Base-by-base conservation (phyloP, 805 yeast genomes). In the Candida sanyiensis region DNA sequence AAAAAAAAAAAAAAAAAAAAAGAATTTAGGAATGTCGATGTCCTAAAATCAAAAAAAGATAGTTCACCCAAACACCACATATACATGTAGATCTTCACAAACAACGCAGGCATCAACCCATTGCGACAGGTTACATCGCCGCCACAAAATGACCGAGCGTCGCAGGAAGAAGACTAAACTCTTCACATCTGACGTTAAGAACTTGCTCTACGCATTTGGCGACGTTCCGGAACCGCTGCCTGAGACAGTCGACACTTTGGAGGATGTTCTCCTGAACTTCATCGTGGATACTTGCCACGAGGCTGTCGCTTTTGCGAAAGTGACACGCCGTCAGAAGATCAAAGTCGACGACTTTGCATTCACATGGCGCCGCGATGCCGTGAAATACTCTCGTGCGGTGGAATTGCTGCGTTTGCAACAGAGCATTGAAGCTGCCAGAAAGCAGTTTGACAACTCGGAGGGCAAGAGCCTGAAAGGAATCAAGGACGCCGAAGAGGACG, bases 281-380 rank as follows among this genome's bases (percentile, higher is more conserved):
- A 58, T 83, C 28, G 69, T 73, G 3, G 82, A 77, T 50, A 66
- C 81, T 9, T 67, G 86, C 62, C 62, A 75, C 46, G 72, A 73
- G 47, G 76, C 81, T 12, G 53, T 67, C 45, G 52, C 69, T 18
- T 64, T 69, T 46, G 68, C 85, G 25, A 61, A 69, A 28, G 68
- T 73, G 4, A 70, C 78, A 1, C 63, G 64, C 10, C 63, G 87
- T 27, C 74, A 68, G 44, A 83, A 81, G 58, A 69, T 83, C 47
- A 77, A 76, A 47, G 76, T 82, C 13, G 88, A 81, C 30, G 89
- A 83, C 52, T 75, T 83, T 61, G 77, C 74, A 54, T 83, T 80
- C 58, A 84, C 82, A 0, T 57, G 83, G 37, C 61, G 88, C 32
- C 70, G 70, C 39, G 90, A 83, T 50, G 75, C 80, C 3, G 63